Percentiles rank a stretch among this genome's conserved stretches.
phyloP scores from a whole-genome alignment of 2,329 filamentous ascomycete species.

The Pseudofabraea citricarpa region DNA sequence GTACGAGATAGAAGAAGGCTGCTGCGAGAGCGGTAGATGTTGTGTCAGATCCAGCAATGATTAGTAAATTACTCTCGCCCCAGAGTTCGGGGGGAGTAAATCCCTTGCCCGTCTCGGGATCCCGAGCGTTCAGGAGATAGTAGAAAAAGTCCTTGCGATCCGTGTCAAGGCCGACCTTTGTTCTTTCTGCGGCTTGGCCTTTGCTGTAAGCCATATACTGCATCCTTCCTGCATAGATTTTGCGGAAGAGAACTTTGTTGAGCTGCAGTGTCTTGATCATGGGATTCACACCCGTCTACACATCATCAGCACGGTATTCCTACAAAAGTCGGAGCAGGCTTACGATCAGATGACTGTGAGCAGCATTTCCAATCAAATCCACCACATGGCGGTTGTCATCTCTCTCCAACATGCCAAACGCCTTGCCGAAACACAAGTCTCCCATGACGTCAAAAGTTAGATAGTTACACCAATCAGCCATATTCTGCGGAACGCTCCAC shows the following conservation, averaged over 20 bases:
- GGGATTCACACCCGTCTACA: slow-evolving; percentile 57
- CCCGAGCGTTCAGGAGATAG: slow-evolving; percentile 65
- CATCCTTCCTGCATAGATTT: slow-evolving; percentile 60
- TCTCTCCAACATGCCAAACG: slow-evolving; percentile 42
- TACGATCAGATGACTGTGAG: slow-evolving; percentile 64
- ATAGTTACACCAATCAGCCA: slow-evolving; percentile 41
- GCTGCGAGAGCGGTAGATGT: slow-evolving; percentile 33
- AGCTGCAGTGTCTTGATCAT: slow-evolving; percentile 61
- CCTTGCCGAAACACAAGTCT: slow-evolving; percentile 44
- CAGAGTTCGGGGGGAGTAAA: slow-evolving; percentile 30
- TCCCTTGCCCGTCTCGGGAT: slow-evolving; percentile 59
- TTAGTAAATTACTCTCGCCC: slow-evolving; percentile 19
- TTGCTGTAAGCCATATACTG: slow-evolving; percentile 70
- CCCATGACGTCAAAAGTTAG: slow-evolving; percentile 47
- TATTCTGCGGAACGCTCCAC: slow-evolving; percentile 55
- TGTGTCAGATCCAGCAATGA: slow-evolving; percentile 33
- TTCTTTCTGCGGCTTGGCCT: slow-evolving; percentile 60
- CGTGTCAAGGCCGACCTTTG: slow-evolving; percentile 54
- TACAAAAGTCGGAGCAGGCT: not conserved
- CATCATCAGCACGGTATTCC: slow-evolving; percentile 32
- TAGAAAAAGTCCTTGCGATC: slow-evolving; percentile 71
- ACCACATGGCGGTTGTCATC: slow-evolving; percentile 61
- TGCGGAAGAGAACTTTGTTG: slow-evolving; percentile 63
- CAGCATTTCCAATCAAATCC: slow-evolving; percentile 61
- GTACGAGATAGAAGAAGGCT: slow-evolving; percentile 34